Conservation (phyloP, 106 monocot genomes). For the Allium sativum region DNA sequence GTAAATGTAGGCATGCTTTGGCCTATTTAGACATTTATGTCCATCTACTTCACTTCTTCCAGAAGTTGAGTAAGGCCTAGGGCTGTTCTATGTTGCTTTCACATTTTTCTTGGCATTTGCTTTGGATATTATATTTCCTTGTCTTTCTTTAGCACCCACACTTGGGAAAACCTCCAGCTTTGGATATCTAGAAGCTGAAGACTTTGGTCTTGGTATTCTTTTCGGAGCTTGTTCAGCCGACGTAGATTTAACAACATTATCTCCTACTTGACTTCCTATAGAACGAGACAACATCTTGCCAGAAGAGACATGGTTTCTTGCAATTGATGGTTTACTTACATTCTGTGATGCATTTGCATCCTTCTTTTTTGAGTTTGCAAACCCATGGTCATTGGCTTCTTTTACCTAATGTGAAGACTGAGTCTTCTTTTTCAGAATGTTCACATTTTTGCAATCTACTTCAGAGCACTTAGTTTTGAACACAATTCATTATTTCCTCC, state of each 20-base stretch:
- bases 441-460: conserved; percentile 11
- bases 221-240: conserved; percentile 14
- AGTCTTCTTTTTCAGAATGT: conserved; percentile 22
- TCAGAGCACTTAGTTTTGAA: conserved; percentile 11
- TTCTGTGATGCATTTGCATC: conserved; percentile 14
- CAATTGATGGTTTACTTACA: conserved; percentile 14
- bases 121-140: conserved; percentile 15
- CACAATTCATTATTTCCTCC: background rate
- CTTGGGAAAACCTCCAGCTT: conserved; percentile 28
- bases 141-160: conserved; percentile 18
- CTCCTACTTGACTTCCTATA: conserved; percentile 15
- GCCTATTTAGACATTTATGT: conserved; percentile 21
- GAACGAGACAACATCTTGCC: conserved; percentile 10
- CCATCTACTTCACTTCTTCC: conserved; percentile 13
- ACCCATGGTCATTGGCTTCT: conserved; percentile 24
- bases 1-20: conserved; percentile 4
- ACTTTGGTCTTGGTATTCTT: conserved; percentile 8
- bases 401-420: conserved; percentile 30
- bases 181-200: conserved; percentile 6
- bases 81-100: conserved; percentile 13
- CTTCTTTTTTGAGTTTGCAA: conserved; percentile 25
- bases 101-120: conserved; percentile 12
- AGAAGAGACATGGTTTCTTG: conserved; percentile 14
- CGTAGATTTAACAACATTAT: conserved; percentile 6
- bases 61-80: conserved; percentile 7